Base-by-base conservation (phyloP, 2,329 filamentous ascomycete species). In the Aspergillus sp. region DNA sequence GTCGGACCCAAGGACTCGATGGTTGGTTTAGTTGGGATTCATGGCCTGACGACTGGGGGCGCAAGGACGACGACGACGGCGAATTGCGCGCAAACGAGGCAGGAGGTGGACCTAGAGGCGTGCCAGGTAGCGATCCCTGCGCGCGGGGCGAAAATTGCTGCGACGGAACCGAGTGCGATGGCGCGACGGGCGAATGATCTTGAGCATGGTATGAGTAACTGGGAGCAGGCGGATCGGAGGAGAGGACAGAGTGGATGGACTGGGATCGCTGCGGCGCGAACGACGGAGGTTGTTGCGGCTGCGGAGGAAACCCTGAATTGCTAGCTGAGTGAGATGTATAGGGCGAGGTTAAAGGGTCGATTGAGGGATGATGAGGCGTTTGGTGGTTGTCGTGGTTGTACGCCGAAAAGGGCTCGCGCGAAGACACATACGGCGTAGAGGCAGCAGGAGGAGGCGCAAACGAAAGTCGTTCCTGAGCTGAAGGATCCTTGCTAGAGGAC, bases 81-180 rank as follows among this genome's bases (percentile, higher is more conserved):
- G 66, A 66, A n/a, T 64, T 63, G 19, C 60, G 66, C 12, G 58
- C 51, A 38, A 58, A 61, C 10, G 64, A 56, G 5, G 57, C 48
- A 30, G 63, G 57, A 42, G 70, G 72, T 28, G 73, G 74, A 1
- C 71, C 73, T 40, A 76, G 61, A 27, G 74, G 74, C 9, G 74
- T 76, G 39, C 66, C 67, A 8, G 73, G 70, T 48, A 76, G 67
- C 4, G 72, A 73, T 12, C 65, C 62, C 46, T 72, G 70, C 45
- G 59, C 50, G 38, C 53, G 53, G 33, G 60, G 62, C 43, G 63
- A 64, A 44, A 64, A 63, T 34, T 63, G 62, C 47, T 67, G 66
- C 30, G 64, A 54, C 26, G 59, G 56, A 41, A 58, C 56, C 43
- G 61, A 51, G 45, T 65, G 59, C 12, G 64, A 49, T 47, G 54